These are phyloP conservation scores for Aspergillus campestris DNA, from an alignment of 495 filamentous ascomycete genomes.

Conservation along the genomic window DNA sequence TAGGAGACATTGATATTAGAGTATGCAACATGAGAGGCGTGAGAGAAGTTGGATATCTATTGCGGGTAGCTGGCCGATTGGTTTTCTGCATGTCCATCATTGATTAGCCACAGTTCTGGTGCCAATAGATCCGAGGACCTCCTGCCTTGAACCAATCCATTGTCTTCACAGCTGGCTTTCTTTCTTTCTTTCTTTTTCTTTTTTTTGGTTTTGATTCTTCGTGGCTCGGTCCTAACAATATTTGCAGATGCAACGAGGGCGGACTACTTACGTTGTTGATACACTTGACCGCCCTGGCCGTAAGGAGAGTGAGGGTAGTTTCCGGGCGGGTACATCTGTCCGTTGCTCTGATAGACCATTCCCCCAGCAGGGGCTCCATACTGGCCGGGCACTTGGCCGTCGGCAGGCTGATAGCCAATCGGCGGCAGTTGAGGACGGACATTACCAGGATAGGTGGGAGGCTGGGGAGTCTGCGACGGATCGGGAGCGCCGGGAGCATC, in stretches of 20 bases:
- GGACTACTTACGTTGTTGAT: conserved; percentile 61
- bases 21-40: conserved; percentile 19
- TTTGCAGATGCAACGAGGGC: conserved; percentile 23
- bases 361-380: conserved; percentile 55
- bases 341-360: conserved; percentile 52
- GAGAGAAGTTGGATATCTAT: conserved; percentile 24
- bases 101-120: conserved; percentile 21
- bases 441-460: conserved; percentile 48
- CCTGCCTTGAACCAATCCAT: conserved; percentile 2
- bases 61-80: conserved; percentile 38
- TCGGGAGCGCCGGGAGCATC: conserved; percentile 50
- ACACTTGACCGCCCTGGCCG: conserved; percentile 63
- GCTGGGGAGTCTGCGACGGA: conserved; percentile 46
- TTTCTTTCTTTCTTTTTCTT: conserved; percentile 9
- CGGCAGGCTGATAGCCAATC: conserved; percentile 69
- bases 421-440: conserved; percentile 71
- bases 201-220: conserved; percentile 4
- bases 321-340: conserved; percentile 59
- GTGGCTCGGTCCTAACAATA: conserved; percentile 14
- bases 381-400: conserved; percentile 52
- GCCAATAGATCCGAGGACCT: conserved; percentile 18
- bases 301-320: conserved; percentile 74
- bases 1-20: conserved; percentile 34
- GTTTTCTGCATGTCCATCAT: conserved; percentile 30
- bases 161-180: conserved; percentile 7